phyloP scores from a whole-genome alignment of 2,329 filamentous ascomycete species.

The Paramyrothecium sp. region DNA sequence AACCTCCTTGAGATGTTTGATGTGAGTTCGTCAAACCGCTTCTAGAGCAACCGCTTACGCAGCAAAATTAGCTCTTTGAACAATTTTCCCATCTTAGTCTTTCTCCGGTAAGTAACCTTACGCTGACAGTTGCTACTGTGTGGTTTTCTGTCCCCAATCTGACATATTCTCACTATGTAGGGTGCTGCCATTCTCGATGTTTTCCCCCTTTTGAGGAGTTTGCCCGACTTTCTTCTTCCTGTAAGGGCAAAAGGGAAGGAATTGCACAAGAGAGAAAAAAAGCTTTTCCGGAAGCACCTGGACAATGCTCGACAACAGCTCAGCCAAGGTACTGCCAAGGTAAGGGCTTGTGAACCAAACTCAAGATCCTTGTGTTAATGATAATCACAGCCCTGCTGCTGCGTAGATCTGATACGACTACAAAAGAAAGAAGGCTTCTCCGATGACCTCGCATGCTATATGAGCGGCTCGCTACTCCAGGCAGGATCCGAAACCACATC shows the following conservation, averaged over 20 bases:
- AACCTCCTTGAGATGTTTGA: conserved; percentile 41
- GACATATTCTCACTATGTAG: background rate
- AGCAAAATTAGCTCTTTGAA: background rate
- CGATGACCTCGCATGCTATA: conserved; percentile 16
- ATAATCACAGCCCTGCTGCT: conserved; percentile 14
- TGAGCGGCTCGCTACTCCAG: conserved; percentile 8
- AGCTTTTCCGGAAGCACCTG: conserved; percentile 12
- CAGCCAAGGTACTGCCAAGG: conserved; percentile 10
- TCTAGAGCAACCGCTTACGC: background rate
- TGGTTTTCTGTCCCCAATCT: too few relatives aligned
- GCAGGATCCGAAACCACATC: conserved; percentile 7
- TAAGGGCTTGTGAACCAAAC: background rate
- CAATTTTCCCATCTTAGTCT: background rate
- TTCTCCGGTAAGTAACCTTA: background rate
- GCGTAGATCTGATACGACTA: conserved; percentile 11
- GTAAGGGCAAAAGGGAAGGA: conserved; percentile 27
- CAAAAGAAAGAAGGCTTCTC: conserved; percentile 13
- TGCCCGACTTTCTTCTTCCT: conserved; percentile 9
- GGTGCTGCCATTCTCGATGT: conserved; percentile 43
- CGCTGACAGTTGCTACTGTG: too few relatives aligned
- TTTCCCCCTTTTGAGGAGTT: conserved; percentile 35
- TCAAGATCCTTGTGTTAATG: background rate
- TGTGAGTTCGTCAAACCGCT: background rate
- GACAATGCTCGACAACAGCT: conserved; percentile 11
- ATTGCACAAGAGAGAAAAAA: conserved; percentile 21